Evolutionary conservation across 495 filamentous ascomycete genomes (phyloP), one percentile per base, ranked within the genome.

Genomic region (Xylaria bambusicola): DNA sequence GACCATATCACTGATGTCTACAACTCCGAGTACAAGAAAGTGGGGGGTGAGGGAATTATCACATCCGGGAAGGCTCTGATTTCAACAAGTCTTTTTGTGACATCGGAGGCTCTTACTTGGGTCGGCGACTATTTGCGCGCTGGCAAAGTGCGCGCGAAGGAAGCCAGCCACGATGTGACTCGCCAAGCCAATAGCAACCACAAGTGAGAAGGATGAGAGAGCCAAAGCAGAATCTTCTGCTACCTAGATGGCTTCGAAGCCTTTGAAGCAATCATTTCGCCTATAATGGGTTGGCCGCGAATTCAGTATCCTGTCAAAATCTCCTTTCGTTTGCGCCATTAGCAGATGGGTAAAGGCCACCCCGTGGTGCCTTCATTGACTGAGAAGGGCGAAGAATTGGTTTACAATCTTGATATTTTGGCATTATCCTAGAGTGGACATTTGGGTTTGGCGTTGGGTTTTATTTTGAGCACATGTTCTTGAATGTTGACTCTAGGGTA

Each of bases 1-100:
- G 80, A 86, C 59, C 91, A 97, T 69, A 77, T 96, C 60, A 73
- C 88, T 65, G 78, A 82, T 48, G 83, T 87, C 53, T 97, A 90
- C 71, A 77, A 81, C 42, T 77, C 84, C 50, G 88, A 96, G 73
- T 88, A 87, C 71, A 88, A 87, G 75, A 93, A 90, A 75, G 86
- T 84, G 38, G 84, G 84, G 12, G 87, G 86, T 2, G 81, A 89
- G 42, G 87, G 88, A 38, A 54, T 88, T 41, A 73, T 89, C 24
- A 84, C 86, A 12, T 82, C 79, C 38, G 83, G 84, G 62, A 93
- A 91, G 80, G 92, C 93, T 2, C 70, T 87, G 13, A 74, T 96
- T 62, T 86, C 85, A 45, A 91, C 90, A 15, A 80, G 87, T 12
- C 72, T 97, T 53, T 79, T 90, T 33, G 76, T 97, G 53, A 84